Evolutionary conservation across 805 yeast genomes (phyloP).

Genomic region (Ogataea angusta): DNA sequence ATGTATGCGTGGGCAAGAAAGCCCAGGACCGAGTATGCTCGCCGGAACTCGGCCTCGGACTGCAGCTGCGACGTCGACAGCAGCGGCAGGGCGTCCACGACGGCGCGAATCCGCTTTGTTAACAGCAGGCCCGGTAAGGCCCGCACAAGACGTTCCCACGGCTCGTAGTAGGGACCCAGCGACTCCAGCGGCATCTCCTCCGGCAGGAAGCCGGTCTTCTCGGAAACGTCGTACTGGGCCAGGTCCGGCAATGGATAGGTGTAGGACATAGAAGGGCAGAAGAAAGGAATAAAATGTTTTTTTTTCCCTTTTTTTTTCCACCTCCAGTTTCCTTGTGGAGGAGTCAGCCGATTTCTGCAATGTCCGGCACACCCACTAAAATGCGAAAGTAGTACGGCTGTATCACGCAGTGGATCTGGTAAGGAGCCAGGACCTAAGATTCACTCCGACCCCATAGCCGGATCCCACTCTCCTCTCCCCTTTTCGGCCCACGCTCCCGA

Average conservation of each 20-base stretch:
- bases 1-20: constrained; percentile 86
- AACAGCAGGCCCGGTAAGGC: constrained; percentile 72
- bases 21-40: constrained; percentile 79
- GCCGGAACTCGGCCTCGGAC: constrained; percentile 52
- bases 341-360: constrained; percentile 6
- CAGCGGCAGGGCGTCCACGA: constrained; percentile 62
- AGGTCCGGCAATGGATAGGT: constrained; percentile 44
- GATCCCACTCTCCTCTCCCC: neutral
- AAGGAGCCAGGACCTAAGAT: too few relatives aligned
- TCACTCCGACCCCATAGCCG: too few relatives aligned
- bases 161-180: constrained; percentile 57
- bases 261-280: constrained; percentile 20
- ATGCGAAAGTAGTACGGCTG: too few relatives aligned
- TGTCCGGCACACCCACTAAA: neutral
- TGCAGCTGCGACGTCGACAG: constrained; percentile 47
- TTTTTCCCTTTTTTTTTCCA: constrained; percentile 5
- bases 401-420: too few relatives aligned
- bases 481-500: neutral
- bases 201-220: constrained; percentile 77
- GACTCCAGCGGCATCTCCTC: constrained; percentile 55
- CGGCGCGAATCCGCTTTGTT: constrained; percentile 54
- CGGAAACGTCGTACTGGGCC: constrained; percentile 67
- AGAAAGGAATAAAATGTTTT: neutral
- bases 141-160: constrained; percentile 73
- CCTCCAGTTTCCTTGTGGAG: constrained; percentile 7